phyloP scores from a whole-genome alignment of 306 rosid species.

The Casuarina equisetifolia region DNA sequence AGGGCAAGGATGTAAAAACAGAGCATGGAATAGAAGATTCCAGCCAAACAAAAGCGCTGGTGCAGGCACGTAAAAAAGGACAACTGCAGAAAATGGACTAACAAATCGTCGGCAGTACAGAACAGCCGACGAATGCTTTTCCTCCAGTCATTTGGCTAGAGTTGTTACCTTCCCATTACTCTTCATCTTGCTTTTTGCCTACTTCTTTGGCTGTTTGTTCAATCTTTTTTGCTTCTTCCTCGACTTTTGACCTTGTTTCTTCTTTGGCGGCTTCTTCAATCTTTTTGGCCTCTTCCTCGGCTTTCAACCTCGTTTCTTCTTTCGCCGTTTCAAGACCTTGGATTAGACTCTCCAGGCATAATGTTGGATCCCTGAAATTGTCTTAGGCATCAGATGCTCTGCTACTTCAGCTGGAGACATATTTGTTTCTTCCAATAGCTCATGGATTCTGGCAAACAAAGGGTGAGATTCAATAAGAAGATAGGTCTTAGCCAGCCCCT shows the following conservation, averaged over 20 bases:
- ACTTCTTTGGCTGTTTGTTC: constrained; percentile 21
- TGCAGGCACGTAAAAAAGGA: no score
- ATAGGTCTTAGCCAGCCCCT: constrained; percentile 61
- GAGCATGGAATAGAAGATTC: no score
- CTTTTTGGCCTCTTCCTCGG: constrained; percentile 28
- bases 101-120: no score
- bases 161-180: not conserved
- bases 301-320: constrained; percentile 35
- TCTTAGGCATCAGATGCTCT: constrained; percentile 79
- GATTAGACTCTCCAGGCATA: constrained; percentile 41
- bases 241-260: constrained; percentile 17
- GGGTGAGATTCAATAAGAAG: constrained; percentile 45
- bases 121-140: no score
- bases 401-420: constrained; percentile 88
- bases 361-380: constrained; percentile 29
- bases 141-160: not conserved
- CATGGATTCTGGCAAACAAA: constrained; percentile 36
- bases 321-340: constrained; percentile 51
- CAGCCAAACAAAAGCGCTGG: no score
- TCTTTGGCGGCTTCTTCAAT: constrained; percentile 9
- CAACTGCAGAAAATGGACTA: no score
- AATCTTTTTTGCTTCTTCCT: constrained; percentile 30
- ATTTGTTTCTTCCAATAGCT: constrained; percentile 33
- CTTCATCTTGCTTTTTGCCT: constrained; percentile 14
- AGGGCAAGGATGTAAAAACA: no score